A percentile compares a stretch with the other conserved stretches of the same genome.
These are phyloP conservation scores for Coelastrella sp. DNA, from an alignment of 139 green algal species.

Conservation along the genomic window DNA sequence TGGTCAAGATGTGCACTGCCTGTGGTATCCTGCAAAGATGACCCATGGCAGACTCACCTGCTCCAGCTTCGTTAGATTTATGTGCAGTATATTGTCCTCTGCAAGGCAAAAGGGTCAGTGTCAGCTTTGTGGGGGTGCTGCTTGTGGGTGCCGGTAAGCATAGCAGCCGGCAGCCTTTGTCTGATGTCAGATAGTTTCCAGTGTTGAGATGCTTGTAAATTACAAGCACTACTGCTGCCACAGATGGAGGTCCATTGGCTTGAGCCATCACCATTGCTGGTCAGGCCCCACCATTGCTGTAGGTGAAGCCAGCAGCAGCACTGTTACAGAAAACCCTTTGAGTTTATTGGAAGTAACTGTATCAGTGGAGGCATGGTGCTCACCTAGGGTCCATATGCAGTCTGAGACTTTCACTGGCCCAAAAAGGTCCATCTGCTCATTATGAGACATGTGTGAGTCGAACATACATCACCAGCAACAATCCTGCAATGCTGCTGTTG, in stretches of 20 bases:
- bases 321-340: too few relatives aligned
- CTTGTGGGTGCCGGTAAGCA: too few relatives aligned
- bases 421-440: constrained; percentile 71
- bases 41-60: constrained; percentile 46
- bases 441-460: too few relatives aligned
- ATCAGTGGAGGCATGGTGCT: background rate
- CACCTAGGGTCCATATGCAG: constrained; percentile 91
- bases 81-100: constrained; percentile 74
- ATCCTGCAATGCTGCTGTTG: background rate
- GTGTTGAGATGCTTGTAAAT: too few relatives aligned
- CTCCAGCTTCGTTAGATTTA: constrained; percentile 83
- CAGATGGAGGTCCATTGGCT: background rate
- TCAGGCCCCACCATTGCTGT: background rate
- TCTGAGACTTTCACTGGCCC: constrained; percentile 77
- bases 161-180: too few relatives aligned
- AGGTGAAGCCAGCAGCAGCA: background rate
- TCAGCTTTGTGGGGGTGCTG: too few relatives aligned
- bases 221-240: too few relatives aligned
- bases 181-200: too few relatives aligned
- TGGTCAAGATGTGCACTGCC: background rate
- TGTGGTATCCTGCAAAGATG: background rate
- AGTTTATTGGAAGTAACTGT: too few relatives aligned
- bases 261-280: background rate
- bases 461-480: background rate
- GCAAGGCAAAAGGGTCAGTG: constrained; percentile 1